Percentiles rank a stretch among this genome's conserved stretches.
phyloP scores from a whole-genome alignment of 495 filamentous ascomycete genomes.

The Friedmanniomyces simplex region DNA sequence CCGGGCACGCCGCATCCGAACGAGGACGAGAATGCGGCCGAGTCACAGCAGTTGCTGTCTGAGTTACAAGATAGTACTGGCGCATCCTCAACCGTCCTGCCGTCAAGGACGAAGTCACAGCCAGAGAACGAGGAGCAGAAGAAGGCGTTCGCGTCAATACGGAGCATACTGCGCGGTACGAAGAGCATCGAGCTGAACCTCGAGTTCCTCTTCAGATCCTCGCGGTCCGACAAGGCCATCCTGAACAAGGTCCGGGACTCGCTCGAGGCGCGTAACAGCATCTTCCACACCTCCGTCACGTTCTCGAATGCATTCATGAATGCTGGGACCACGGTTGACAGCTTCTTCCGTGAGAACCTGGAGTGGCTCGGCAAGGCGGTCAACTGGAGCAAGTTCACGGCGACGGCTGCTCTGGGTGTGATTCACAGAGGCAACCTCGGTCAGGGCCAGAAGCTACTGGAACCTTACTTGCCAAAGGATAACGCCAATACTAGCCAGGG shows the following conservation, averaged over 20 bases:
- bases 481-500: conserved; percentile 48
- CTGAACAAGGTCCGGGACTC: conserved; percentile 95
- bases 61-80: conserved; percentile 22
- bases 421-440: conserved; percentile 92
- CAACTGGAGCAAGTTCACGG: conserved; percentile 99
- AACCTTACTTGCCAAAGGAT: conserved; percentile 83
- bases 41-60: conserved; percentile 28
- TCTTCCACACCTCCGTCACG: conserved; percentile 94
- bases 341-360: conserved; percentile 93
- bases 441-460: conserved; percentile 83
- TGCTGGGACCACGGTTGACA: conserved; percentile 94
- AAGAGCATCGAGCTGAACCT: conserved; percentile 88
- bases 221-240: conserved; percentile 75
- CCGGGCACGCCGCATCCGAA: conserved; percentile 12
- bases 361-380: conserved; percentile 98
- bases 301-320: conserved; percentile 99
- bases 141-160: conserved; percentile 65
- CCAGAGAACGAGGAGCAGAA: conserved; percentile 30
- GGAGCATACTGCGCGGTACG: conserved; percentile 77
- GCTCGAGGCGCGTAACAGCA: conserved; percentile 89
- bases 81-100: conserved; percentile 26
- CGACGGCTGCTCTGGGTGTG: conserved; percentile 90
- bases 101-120: conserved; percentile 28
- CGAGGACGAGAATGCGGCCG: conserved; percentile 38
- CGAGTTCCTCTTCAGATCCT: conserved; percentile 93